Evolutionary conservation across 495 filamentous ascomycete species (phyloP).

Genomic region (Penicillium canescens): DNA sequence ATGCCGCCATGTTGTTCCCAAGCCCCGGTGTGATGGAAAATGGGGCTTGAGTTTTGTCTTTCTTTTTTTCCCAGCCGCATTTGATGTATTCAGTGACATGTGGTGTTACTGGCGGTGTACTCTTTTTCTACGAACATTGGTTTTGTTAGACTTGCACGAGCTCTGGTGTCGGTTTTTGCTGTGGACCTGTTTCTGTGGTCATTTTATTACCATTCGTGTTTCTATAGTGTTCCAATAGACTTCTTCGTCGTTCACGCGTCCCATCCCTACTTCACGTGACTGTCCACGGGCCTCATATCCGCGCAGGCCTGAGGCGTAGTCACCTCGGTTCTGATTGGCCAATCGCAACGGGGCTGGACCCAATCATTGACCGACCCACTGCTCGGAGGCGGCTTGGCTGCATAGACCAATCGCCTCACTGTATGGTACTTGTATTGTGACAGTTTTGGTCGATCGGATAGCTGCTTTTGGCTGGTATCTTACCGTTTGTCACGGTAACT

Average conservation of each 20-base stretch:
- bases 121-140: constrained; percentile 27
- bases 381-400: constrained; percentile 1
- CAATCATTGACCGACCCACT: constrained; percentile 11
- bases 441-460: constrained; percentile 14
- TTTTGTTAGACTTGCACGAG: constrained; percentile 33
- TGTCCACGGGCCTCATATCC: not conserved
- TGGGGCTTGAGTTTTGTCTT: constrained; percentile 3
- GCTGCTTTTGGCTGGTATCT: constrained; percentile 5
- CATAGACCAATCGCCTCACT: constrained; percentile 1
- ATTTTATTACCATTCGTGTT: constrained; percentile 19
- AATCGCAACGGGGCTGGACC: not conserved
- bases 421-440: constrained; percentile 11
- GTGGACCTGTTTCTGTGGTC: constrained; percentile 20
- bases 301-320: not conserved
- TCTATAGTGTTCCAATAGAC: constrained; percentile 34
- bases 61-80: constrained; percentile 15
- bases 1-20: constrained; percentile 17
- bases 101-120: constrained; percentile 22
- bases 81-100: constrained; percentile 20
- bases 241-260: constrained; percentile 5
- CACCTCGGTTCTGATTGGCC: not conserved
- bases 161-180: constrained; percentile 32
- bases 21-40: constrained; percentile 11
- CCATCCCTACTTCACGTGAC: no score
- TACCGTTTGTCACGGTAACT: constrained; percentile 30